Evolutionary conservation across 2,329 filamentous ascomycete species (phyloP).

Genomic region (Fusarium zealandicum): DNA sequence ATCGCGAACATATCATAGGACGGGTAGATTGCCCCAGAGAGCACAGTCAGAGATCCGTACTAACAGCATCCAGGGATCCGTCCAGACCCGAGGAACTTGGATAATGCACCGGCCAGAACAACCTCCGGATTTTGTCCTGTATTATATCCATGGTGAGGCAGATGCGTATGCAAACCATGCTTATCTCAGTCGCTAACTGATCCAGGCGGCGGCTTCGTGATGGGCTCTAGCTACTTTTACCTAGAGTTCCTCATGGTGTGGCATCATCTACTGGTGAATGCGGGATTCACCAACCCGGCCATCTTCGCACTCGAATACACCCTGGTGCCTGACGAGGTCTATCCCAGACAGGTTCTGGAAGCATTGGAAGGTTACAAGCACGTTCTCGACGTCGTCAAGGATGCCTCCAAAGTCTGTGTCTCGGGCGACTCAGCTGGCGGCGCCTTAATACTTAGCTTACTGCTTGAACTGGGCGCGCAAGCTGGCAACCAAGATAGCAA

Average conservation of each 20-base stretch:
- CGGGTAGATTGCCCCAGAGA: constrained; percentile 36
- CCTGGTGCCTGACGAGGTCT: constrained; percentile 75
- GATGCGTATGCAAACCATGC: neutral
- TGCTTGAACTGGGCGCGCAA: constrained; percentile 67
- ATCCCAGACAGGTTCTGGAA: constrained; percentile 77
- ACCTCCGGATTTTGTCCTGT: constrained; percentile 78
- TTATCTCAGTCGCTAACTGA: constrained; percentile 8
- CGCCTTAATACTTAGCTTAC: constrained; percentile 73
- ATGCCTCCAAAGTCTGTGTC: constrained; percentile 71
- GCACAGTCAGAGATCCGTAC: neutral
- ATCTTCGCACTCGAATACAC: constrained; percentile 84
- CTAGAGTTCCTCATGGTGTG: constrained; percentile 81
- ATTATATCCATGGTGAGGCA: constrained; percentile 76
- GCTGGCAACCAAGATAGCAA: constrained; percentile 31
- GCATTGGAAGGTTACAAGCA: constrained; percentile 74
- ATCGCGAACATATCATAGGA: constrained; percentile 58
- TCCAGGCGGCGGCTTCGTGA: constrained; percentile 78
- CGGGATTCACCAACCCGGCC: constrained; percentile 76
- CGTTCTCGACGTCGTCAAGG: constrained; percentile 64
- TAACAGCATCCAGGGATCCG: constrained; percentile 42
- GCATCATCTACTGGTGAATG: constrained; percentile 68
- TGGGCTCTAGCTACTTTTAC: constrained; percentile 86
- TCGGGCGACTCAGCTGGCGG: constrained; percentile 83
- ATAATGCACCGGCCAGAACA: constrained; percentile 66
- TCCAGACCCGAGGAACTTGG: constrained; percentile 71